A percentile compares a stretch with the other conserved stretches of the same genome.
Conservation (phyloP, 164 flowering plant genomes). For the Vitis rotundifolia region DNA sequence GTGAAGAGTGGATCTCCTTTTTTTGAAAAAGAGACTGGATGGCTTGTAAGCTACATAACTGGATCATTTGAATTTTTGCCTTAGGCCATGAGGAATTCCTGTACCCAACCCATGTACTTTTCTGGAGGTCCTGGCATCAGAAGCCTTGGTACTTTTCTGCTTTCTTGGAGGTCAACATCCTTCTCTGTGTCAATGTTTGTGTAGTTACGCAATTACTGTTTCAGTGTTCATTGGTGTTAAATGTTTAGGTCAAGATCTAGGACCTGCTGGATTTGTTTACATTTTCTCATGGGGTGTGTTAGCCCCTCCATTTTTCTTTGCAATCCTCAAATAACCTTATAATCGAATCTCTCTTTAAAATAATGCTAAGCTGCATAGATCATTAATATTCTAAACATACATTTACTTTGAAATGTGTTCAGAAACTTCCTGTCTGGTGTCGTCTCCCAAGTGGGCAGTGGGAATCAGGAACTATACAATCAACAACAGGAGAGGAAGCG, state of each 20-base stretch:
- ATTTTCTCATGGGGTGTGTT: background rate
- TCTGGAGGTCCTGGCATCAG: background rate
- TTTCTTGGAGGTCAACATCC: background rate
- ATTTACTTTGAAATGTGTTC: conserved; percentile 20
- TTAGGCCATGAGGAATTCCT: too few species aligned
- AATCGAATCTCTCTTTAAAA: background rate
- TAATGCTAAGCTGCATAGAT: background rate
- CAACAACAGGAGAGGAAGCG: conserved; percentile 63
- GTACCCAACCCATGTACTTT: background rate
- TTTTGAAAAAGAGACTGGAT: too few species aligned
- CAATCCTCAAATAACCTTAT: background rate
- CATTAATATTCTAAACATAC: background rate
- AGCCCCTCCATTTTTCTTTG: background rate
- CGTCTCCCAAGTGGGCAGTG: conserved; percentile 56
- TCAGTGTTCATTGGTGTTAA: background rate
- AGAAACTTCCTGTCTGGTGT: conserved; percentile 94
- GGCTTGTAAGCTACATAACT: too few species aligned
- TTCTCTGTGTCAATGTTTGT: background rate
- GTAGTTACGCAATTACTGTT: background rate
- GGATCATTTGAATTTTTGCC: too few species aligned
- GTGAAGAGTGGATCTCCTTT: too few species aligned
- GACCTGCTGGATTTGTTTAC: background rate
- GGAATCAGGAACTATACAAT: conserved; percentile 75
- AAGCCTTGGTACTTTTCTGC: background rate
- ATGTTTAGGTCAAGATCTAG: background rate